phyloP scores from a whole-genome alignment of 495 filamentous ascomycete genomes.

The Neurospora sp. region DNA sequence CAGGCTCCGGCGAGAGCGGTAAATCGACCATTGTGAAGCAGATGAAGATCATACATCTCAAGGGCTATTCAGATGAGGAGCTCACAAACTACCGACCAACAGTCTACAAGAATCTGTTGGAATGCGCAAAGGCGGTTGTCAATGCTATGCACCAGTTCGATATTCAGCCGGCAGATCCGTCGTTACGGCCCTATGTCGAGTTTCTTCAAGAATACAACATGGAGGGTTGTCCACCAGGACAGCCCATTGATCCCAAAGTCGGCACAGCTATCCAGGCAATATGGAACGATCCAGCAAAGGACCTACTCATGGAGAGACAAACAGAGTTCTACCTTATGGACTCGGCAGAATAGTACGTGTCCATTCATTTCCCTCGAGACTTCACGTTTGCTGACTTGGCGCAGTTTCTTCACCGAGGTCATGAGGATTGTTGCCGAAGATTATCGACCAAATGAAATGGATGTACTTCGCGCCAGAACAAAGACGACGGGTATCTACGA shows the following conservation, averaged over 20 bases:
- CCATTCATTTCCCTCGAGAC: background rate
- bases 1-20: constrained; percentile 95
- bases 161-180: constrained; percentile 60
- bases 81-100: constrained; percentile 86
- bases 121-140: constrained; percentile 89
- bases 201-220: constrained; percentile 82
- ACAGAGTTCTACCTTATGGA: constrained; percentile 99
- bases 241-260: constrained; percentile 60
- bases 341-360: constrained; percentile 88
- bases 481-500: constrained; percentile 99
- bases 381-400: constrained; percentile 2
- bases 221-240: constrained; percentile 75
- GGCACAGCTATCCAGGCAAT: constrained; percentile 73
- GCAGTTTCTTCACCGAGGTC: constrained; percentile 91
- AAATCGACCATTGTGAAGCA: constrained; percentile 99
- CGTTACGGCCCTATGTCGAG: constrained; percentile 61
- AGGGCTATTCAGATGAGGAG: constrained; percentile 89
- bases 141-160: constrained; percentile 80
- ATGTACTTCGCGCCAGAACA: constrained; percentile 88
- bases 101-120: constrained; percentile 94
- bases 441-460: constrained; percentile 84
- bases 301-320: constrained; percentile 79
- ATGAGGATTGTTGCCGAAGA: constrained; percentile 71
- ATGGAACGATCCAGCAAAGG: constrained; percentile 84
- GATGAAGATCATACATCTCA: constrained; percentile 99